A percentile compares a stretch with the other conserved stretches of the same genome.
phyloP scores from a whole-genome alignment of 1,284 basidiomycete genomes.

The Fomitiporia mediterranea region DNA sequence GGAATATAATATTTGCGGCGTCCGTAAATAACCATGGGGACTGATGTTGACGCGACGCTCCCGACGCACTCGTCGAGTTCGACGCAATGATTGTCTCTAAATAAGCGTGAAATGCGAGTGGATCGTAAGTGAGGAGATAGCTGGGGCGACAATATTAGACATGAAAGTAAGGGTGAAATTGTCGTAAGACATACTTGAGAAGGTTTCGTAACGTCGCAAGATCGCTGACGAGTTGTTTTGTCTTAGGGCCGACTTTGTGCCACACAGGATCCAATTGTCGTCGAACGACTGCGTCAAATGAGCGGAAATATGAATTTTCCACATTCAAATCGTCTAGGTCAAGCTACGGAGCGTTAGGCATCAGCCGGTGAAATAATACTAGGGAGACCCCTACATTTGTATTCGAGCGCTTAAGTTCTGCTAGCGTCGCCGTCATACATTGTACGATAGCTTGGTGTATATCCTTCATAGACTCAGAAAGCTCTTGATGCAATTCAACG shows the following conservation, averaged over 20 bases:
- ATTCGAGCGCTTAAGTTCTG: conserved; percentile 88
- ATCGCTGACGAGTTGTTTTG: conserved; percentile 89
- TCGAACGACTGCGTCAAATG: conserved; percentile 88
- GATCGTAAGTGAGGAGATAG: conserved; percentile 88
- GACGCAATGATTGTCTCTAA: conserved; percentile 87
- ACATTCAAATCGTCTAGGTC: conserved; percentile 93
- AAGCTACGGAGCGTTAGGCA: conserved; percentile 46
- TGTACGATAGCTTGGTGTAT: conserved; percentile 93
- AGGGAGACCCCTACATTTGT: conserved; percentile 52
- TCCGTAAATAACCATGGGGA: conserved; percentile 88
- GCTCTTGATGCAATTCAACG: conserved; percentile 84
- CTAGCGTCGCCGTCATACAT: conserved; percentile 89
- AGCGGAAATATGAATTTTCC: conserved; percentile 92
- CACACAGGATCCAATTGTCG: conserved; percentile 90
- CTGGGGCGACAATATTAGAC: conserved; percentile 33
- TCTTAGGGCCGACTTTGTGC: conserved; percentile 93
- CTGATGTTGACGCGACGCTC: conserved; percentile 58
- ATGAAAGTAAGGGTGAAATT: neutral
- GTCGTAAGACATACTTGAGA: conserved; percentile 54
- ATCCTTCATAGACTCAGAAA: conserved; percentile 84
- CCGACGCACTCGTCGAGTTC: conserved; percentile 52
- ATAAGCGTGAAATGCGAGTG: conserved; percentile 87
- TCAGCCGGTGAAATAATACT: neutral
- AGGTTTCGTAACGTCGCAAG: conserved; percentile 83
- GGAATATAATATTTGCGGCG: conserved; percentile 85